These are phyloP conservation scores for Cladosporium sphaerospermum DNA, from an alignment of 2,329 filamentous ascomycete genomes.

Conservation along the genomic window DNA sequence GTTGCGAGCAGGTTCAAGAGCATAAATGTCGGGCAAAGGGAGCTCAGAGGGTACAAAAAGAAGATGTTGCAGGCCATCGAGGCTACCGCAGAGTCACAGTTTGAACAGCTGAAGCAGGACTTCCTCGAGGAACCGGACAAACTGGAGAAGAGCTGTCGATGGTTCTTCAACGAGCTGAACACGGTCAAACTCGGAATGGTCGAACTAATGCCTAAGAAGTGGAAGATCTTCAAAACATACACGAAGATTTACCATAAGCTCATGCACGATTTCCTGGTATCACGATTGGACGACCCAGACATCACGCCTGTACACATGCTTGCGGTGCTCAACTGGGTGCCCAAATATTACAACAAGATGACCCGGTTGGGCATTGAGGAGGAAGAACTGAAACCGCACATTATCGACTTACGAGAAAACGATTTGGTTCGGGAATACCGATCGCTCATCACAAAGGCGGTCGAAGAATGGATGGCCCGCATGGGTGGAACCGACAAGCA, in stretches of 20 bases:
- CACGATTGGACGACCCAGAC: constrained; percentile 74
- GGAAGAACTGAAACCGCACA: constrained; percentile 74
- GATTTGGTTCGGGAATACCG: constrained; percentile 93
- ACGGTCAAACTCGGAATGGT: constrained; percentile 91
- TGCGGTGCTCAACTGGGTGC: constrained; percentile 88
- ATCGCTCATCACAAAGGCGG: constrained; percentile 86
- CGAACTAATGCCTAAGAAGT: constrained; percentile 86
- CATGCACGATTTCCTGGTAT: constrained; percentile 91
- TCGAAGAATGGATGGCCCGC: constrained; percentile 96
- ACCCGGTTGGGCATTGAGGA: constrained; percentile 69
- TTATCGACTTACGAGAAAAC: constrained; percentile 82
- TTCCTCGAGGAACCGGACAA: constrained; percentile 79
- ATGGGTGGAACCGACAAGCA: constrained; percentile 78
- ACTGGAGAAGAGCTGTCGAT: constrained; percentile 82
- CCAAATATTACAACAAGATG: constrained; percentile 97
- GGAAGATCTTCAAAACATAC: constrained; percentile 91
- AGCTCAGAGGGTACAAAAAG: constrained; percentile 90
- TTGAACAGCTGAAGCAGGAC: constrained; percentile 59
- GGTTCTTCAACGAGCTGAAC: constrained; percentile 97
- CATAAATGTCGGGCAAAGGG: constrained; percentile 80
- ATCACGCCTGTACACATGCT: constrained; percentile 83
- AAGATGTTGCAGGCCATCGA: constrained; percentile 82
- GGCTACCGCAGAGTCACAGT: constrained; percentile 65
- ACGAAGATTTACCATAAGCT: constrained; percentile 83
- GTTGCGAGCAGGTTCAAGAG: constrained; percentile 90